phyloP scores from a whole-genome alignment of 768 basidiomycete species.

The Glaciozyma martinii region DNA sequence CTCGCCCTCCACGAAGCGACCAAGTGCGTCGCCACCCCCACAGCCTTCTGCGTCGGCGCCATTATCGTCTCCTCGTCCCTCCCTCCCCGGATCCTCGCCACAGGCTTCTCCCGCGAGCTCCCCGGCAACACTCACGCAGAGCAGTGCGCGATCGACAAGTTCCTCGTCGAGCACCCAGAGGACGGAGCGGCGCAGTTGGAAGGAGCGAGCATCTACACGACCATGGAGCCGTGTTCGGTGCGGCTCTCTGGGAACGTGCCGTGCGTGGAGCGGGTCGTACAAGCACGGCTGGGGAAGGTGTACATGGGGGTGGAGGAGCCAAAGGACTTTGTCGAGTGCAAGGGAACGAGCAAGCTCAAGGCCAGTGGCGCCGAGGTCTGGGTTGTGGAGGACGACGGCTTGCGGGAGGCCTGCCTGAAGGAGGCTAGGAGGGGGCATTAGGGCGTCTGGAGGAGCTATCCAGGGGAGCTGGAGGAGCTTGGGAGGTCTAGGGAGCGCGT shows the following conservation, averaged over 20 bases:
- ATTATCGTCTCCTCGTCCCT: not conserved
- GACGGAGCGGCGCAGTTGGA: constrained; percentile 37
- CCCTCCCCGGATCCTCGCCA: constrained; percentile 47
- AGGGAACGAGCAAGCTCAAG: constrained; percentile 65
- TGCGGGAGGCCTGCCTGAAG: constrained; percentile 70
- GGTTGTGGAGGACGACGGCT: constrained; percentile 50
- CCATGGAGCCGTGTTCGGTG: constrained; percentile 90
- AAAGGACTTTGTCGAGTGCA: constrained; percentile 85
- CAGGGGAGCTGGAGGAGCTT: not conserved
- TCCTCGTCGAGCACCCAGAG: constrained; percentile 33
- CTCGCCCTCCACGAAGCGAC: constrained; percentile 62
- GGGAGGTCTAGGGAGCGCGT: not conserved
- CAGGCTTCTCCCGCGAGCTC: constrained; percentile 83
- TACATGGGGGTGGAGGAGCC: constrained; percentile 87
- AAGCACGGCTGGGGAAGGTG: constrained; percentile 59
- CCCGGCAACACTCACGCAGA: constrained; percentile 95
- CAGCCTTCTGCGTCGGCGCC: constrained; percentile 79
- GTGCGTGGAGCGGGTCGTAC: constrained; percentile 74
- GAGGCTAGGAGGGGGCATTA: constrained; percentile 57
- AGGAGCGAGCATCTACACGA: constrained; percentile 75
- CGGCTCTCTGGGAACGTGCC: constrained; percentile 77
- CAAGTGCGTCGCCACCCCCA: constrained; percentile 58
- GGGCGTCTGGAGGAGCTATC: not conserved
- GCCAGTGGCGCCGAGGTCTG: constrained; percentile 64
- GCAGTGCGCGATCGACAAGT: constrained; percentile 79